Conservation (phyloP, 495 filamentous ascomycete species). For the Podospora sp. region DNA sequence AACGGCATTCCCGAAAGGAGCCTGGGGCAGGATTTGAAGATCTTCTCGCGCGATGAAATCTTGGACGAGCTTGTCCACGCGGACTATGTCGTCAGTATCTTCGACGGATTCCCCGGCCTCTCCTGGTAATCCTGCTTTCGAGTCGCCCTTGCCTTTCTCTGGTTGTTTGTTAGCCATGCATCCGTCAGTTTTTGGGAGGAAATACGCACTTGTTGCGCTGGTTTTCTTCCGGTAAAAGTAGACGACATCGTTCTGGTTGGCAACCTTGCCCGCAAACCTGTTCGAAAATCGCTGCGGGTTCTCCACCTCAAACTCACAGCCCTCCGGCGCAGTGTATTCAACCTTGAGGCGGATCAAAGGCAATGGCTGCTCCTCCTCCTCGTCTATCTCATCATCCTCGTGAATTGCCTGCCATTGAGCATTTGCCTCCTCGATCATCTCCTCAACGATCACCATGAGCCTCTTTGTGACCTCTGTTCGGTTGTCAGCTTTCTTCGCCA, state of each 20-base stretch:
- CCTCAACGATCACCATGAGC: constrained; percentile 75
- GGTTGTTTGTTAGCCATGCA: constrained; percentile 12
- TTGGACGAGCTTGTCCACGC: constrained; percentile 82
- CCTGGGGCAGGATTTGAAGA: constrained; percentile 86
- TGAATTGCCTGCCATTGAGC: constrained; percentile 77
- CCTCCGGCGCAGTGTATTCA: constrained; percentile 85
- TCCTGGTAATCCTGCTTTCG: constrained; percentile 54
- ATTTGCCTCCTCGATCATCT: constrained; percentile 84
- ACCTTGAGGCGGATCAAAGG: constrained; percentile 89
- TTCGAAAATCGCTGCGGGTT: constrained; percentile 98
- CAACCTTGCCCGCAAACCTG: constrained; percentile 84
- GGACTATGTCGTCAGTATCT: constrained; percentile 69
- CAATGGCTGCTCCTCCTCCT: constrained; percentile 69
- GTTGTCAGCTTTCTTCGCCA: constrained; percentile 82
- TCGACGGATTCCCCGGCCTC: constrained; percentile 61
- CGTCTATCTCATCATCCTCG: constrained; percentile 51
- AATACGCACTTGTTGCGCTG: constrained; percentile 40
- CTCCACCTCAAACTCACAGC: constrained; percentile 84
- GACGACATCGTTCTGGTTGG: constrained; percentile 91
- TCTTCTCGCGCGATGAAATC: constrained; percentile 84
- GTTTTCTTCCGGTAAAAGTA: constrained; percentile 89
- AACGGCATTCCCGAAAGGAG: constrained; percentile 90
- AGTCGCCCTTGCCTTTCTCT: constrained; percentile 39
- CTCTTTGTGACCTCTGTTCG: constrained; percentile 74
- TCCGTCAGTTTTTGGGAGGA: constrained; percentile 1